Evolutionary conservation across 257 asterid genomes (phyloP).

Genomic region (Rehmannia glutinosa): DNA sequence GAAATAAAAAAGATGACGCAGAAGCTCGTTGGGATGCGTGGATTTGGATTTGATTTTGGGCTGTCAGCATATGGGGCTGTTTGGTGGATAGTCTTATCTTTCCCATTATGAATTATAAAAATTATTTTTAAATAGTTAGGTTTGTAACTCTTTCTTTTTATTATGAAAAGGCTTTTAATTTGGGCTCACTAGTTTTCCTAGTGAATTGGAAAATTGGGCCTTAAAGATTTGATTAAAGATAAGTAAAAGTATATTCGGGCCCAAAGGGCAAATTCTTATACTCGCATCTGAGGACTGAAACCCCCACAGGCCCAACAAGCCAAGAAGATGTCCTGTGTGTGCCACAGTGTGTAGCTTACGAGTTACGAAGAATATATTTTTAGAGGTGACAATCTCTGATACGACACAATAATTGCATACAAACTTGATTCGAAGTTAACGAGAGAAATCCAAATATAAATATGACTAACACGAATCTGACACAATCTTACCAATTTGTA

Average conservation of each 20-base stretch:
- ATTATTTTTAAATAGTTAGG: no score
- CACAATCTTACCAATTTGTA: no score
- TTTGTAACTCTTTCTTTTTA: no score
- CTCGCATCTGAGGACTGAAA: not conserved
- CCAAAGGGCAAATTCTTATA: not conserved
- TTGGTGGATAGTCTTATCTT: not conserved
- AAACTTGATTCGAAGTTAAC: no score
- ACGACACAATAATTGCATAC: no score
- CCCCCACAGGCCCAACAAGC: not conserved
- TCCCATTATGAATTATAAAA: not conserved
- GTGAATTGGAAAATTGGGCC: not conserved
- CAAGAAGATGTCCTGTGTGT: no score
- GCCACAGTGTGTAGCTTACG: no score
- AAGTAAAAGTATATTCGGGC: not conserved
- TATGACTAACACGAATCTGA: no score
- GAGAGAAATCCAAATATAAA: no score
- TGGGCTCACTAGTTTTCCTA: not conserved
- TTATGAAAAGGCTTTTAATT: no score
- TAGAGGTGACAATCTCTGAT: no score
- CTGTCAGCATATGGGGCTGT: not conserved
- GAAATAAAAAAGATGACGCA: conserved; percentile 17
- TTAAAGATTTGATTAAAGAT: not conserved
- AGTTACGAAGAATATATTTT: no score
- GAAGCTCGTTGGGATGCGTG: conserved; percentile 45
- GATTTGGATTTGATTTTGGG: conserved; percentile 23